Percentiles rank a stretch among this genome's conserved stretches.
Conservation (phyloP, 345 rosid species). For the Eucalyptus coolabah region DNA sequence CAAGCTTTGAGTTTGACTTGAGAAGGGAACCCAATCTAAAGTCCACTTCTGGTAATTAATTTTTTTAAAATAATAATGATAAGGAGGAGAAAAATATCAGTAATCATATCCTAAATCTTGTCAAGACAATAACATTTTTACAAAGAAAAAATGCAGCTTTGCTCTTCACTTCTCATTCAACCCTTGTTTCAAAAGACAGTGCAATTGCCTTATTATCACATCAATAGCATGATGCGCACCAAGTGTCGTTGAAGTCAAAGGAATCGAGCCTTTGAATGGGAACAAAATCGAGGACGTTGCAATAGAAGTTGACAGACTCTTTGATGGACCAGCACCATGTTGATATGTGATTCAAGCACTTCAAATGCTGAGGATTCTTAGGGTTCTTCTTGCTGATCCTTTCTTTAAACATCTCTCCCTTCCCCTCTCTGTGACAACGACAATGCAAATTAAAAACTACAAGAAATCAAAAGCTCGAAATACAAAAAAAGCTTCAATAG, state of each 20-base stretch:
- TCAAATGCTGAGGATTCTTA: slow-evolving; percentile 31
- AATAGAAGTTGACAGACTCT: slow-evolving; percentile 56
- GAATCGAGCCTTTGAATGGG: slow-evolving; percentile 49
- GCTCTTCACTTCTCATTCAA: not conserved
- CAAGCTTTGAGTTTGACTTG: no score
- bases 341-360: slow-evolving; percentile 67
- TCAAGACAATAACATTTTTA: not conserved
- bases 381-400: not conserved
- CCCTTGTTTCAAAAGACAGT: not conserved
- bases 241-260: slow-evolving; percentile 60
- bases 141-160: not conserved
- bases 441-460: not conserved
- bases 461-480: not conserved
- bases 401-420: not conserved
- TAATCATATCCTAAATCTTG: not conserved
- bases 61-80: no score
- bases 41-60: no score
- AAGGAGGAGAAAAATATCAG: not conserved
- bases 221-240: slow-evolving; percentile 10
- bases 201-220: not conserved
- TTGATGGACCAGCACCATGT: slow-evolving; percentile 48
- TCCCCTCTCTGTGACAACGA: not conserved
- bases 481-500: not conserved
- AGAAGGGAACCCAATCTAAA: no score
- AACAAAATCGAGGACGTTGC: slow-evolving; percentile 42